Evolutionary conservation across 805 yeast genomes (phyloP), one percentile per base, ranked within the genome.

Genomic region (Spencermartinsiella europaea): DNA sequence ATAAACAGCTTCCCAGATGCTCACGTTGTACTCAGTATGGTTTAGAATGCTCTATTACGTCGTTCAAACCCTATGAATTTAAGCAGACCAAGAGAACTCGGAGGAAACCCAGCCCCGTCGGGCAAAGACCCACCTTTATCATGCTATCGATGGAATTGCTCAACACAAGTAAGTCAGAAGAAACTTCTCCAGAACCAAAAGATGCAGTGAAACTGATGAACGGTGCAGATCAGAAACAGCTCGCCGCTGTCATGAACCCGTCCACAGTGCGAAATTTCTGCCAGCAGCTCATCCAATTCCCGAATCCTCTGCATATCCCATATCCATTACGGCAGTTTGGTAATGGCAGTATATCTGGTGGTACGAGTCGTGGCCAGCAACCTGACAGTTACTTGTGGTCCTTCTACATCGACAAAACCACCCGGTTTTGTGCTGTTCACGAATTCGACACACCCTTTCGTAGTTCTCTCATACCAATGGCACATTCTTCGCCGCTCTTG

Each of bases 341-440:
- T 17, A 37, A 17, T 5, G 34, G 19, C 33, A n/a, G n/a, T n/a
- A n/a, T n/a, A n/a, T n/a, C n/a, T n/a, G n/a, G n/a, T n/a, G n/a
- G n/a, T n/a, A n/a, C n/a, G n/a, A 25, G 31, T 25, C 10, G 12
- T 12, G 31, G 12, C 12, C 10, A 25, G 7, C 31, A 25, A 12
- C 31, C 31, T 7, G 31, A 25, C 31, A 25, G 31, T 12, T 25
- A 44, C 17, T 21, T 49, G 27, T 49, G 52, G 52, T 40, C 49
- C 7, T 49, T 46, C 33, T 49, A 49, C 22, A 36, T 46, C 10
- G 27, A 45, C 14, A 46, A 48, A 36, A 49, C 52, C 14, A 38
- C 47, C 14, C 35, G 52, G 38, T 49, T 49, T 22, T 49, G 52
- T 31, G 52, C 52, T 10, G 46, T 49, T 15, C 52, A 49, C 21